These are phyloP conservation scores for Aquilaria agallochum DNA, from an alignment of 441 rosid species.

Conservation along the genomic window DNA sequence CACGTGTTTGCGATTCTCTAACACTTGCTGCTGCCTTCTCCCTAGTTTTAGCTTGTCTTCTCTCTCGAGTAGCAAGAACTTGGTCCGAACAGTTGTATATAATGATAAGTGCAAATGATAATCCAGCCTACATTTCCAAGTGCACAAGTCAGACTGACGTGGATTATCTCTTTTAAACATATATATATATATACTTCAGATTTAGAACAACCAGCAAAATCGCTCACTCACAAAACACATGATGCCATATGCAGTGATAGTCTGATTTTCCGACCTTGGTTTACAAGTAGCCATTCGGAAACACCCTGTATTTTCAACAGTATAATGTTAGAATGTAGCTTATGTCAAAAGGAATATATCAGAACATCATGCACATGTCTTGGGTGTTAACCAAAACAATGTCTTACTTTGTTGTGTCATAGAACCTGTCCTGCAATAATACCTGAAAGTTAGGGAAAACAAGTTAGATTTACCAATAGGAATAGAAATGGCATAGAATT, in stretches of 20 bases:
- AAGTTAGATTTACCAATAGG: slow-evolving; percentile 2
- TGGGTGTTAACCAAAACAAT: too few species aligned
- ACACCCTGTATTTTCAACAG: slow-evolving; percentile 59
- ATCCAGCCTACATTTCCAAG: slow-evolving; percentile 56
- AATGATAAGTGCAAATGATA: slow-evolving; percentile 66
- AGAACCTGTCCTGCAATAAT: slow-evolving; percentile 89
- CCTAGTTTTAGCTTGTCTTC: slow-evolving; percentile 75
- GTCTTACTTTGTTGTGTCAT: slow-evolving; percentile 50
- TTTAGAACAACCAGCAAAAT: slow-evolving; percentile 4
- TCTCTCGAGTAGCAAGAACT: slow-evolving; percentile 85
- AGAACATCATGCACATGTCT: too few species aligned
- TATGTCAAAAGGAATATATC: too few species aligned
- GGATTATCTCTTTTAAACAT: slow-evolving; percentile 2
- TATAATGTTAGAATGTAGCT: slow-evolving; percentile 8
- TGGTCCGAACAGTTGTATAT: slow-evolving; percentile 97
- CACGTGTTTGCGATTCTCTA: slow-evolving; percentile 71
- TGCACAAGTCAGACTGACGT: slow-evolving; percentile 13
- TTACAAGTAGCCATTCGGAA: slow-evolving; percentile 74
- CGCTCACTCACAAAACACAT: slow-evolving; percentile 73
- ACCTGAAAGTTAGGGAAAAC: slow-evolving; percentile 33
- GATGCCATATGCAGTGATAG: slow-evolving; percentile 85
- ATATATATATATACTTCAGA: background rate
- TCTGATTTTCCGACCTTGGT: slow-evolving; percentile 73
- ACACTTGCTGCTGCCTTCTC: slow-evolving; percentile 84
- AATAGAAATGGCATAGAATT: background rate